Evolutionary conservation across 192 early-diverging fungal species (phyloP).

Genomic region (Coemansia sp.): DNA sequence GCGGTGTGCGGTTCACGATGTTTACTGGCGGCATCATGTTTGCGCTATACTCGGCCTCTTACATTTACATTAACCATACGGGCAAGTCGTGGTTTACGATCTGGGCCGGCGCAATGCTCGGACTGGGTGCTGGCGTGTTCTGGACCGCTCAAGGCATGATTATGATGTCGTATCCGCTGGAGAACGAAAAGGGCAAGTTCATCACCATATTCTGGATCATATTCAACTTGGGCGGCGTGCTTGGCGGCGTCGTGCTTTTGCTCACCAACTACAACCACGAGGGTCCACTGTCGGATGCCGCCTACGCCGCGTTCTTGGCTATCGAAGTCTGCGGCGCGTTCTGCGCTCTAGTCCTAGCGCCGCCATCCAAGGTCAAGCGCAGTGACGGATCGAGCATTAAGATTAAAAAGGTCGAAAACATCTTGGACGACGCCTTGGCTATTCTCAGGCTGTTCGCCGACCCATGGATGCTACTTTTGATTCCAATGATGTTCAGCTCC

Average conservation of each 20-base stretch:
- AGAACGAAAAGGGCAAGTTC: constrained; percentile 78
- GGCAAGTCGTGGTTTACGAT: constrained; percentile 52
- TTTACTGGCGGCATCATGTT: constrained; percentile 63
- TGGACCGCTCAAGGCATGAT: constrained; percentile 82
- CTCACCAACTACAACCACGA: constrained; percentile 65
- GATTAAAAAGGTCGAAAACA: constrained; percentile 64
- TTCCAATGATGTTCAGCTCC: constrained; percentile 67
- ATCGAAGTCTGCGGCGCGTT: constrained; percentile 67
- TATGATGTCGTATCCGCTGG: constrained; percentile 83
- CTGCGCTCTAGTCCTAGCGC: constrained; percentile 59
- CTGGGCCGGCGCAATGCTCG: constrained; percentile 21
- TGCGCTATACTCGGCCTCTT: constrained; percentile 70
- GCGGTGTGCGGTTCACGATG: constrained; percentile 63
- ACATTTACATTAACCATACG: constrained; percentile 65
- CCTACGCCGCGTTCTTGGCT: constrained; percentile 77
- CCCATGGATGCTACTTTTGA: constrained; percentile 65
- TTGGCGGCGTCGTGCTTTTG: constrained; percentile 70
- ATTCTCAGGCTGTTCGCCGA: constrained; percentile 62
- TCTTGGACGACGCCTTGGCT: constrained; percentile 57
- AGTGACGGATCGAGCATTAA: constrained; percentile 62
- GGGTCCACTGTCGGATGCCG: constrained; percentile 57
- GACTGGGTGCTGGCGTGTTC: constrained; percentile 54
- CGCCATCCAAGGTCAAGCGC: constrained; percentile 61
- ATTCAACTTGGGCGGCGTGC: constrained; percentile 81
- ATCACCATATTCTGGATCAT: constrained; percentile 89